These are phyloP conservation scores for Sarocladiaceae sp. DNA, from an alignment of 2,329 filamentous ascomycete genomes.

Conservation along the genomic window DNA sequence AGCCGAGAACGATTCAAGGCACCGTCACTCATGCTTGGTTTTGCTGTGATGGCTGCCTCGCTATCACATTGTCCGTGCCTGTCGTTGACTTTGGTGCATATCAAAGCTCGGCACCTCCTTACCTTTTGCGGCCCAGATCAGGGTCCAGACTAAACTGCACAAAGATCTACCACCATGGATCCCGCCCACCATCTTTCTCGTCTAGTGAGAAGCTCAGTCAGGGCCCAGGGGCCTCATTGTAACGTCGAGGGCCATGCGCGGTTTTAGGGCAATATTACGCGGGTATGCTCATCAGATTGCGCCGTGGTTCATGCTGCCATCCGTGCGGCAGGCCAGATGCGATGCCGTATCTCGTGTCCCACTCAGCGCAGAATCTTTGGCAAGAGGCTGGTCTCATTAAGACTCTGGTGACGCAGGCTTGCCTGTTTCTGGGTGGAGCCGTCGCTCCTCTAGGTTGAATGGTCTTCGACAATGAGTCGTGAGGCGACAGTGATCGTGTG, in stretches of 20 bases:
- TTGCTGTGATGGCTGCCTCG: neutral
- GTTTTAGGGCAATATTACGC: slow-evolving; percentile 3
- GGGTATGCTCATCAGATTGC: neutral
- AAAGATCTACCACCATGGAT: slow-evolving; percentile 5
- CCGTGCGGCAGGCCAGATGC: neutral
- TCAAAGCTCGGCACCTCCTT: neutral
- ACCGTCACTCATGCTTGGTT: no score
- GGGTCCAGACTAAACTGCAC: slow-evolving; percentile 8
- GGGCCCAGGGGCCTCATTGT: slow-evolving; percentile 5
- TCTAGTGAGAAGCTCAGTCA: neutral
- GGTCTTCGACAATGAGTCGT: no score
- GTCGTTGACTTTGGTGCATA: neutral
- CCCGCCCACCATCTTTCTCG: slow-evolving; percentile 5
- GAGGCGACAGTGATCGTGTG: no score
- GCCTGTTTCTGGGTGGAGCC: neutral
- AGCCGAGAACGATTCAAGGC: no score
- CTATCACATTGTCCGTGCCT: neutral
- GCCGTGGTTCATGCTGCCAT: neutral
- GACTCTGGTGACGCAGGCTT: no score
- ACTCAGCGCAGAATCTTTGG: neutral
- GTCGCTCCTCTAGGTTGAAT: no score
- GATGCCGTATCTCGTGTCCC: neutral
- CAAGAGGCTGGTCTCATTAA: neutral
- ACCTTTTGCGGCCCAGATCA: neutral
- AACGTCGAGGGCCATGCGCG: slow-evolving; percentile 4